Evolutionary conservation across 192 early-diverging fungal genomes (phyloP), one percentile per base, ranked within the genome.

Genomic region (Allomyces arbusculus): DNA sequence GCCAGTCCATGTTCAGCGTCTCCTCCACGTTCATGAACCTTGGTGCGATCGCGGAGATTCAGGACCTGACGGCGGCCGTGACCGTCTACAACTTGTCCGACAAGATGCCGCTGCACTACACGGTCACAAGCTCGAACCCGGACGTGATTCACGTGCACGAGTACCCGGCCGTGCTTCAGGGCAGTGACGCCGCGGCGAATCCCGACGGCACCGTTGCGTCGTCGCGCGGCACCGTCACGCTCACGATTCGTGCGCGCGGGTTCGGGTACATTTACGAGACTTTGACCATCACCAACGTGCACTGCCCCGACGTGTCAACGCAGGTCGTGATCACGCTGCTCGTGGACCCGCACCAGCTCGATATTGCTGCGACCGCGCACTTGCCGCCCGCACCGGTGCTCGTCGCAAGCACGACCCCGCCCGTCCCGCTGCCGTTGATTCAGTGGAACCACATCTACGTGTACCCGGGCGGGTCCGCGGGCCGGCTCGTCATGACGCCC

Each of bases 1-100:
- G 91, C 3, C 82, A 85, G 23, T 91, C 91, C 5, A 72, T 84
- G 67, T 69, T 91, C 22, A 70, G 77, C n/a, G 77, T 90, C 0
- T 87, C 87, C 0, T 75, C 84, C 20, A 75, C 69, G 0, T 24
- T 85, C 1, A 78, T 92, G 61, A 85, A 89, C 58, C 75, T 92
- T 61, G 89, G 91, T 0, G 75, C 74, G 55, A n/a, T 58, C 50
- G 77, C 80, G 6, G 68, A 70, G 7, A 65, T 70, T 12, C 67
- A 77, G 16, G 79, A 77, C 9, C 83, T 81, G 64, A 76, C 76
- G 64, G 84, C 82, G 5, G 74, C 78, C 11, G 88, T 92, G 61
- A 79, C 73, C 4, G 74, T 92, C 44, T 72, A 78, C 55, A 92
- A 92, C 68, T 72, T 82, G 65, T 84, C 87, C 1, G 78, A 82